phyloP scores from a whole-genome alignment of 2,329 filamentous ascomycete genomes.

The Cytospora paraplurivora region DNA sequence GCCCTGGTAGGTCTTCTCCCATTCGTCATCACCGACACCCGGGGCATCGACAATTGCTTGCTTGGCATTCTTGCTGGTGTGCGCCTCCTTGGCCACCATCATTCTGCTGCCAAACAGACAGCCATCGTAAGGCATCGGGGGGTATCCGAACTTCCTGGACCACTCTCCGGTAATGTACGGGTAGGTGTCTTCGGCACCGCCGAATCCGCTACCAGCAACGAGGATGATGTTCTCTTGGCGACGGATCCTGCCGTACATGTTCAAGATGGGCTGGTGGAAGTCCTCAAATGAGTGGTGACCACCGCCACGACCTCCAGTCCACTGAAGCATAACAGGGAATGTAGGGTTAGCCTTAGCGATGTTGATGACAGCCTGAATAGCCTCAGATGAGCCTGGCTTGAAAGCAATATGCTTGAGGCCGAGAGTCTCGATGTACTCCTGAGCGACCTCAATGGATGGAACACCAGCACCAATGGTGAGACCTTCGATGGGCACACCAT shows the following conservation, averaged over 20 bases:
- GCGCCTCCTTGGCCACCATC: constrained; percentile 92
- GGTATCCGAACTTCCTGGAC: constrained; percentile 85
- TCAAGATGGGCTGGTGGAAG: constrained; percentile 87
- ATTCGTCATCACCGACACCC: constrained; percentile 78
- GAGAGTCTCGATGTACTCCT: constrained; percentile 91
- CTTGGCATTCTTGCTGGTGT: constrained; percentile 85
- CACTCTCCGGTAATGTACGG: constrained; percentile 88
- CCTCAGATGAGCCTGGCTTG: constrained; percentile 88
- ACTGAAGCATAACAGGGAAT: constrained; percentile 92
- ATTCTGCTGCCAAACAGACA: constrained; percentile 88
- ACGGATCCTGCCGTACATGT: constrained; percentile 88
- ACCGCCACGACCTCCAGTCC: constrained; percentile 92
- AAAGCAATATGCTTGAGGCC: constrained; percentile 92
- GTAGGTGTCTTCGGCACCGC: constrained; percentile 86
- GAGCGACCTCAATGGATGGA: constrained; percentile 87
- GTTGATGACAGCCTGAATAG: constrained; percentile 87
- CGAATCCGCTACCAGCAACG: constrained; percentile 89
- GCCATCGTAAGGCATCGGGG: constrained; percentile 92
- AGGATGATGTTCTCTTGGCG: constrained; percentile 85
- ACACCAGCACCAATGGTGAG: constrained; percentile 92
- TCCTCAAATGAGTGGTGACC: constrained; percentile 95
- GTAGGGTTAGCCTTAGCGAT: constrained; percentile 91
- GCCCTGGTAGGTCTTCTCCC: constrained; percentile 93
- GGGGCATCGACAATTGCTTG: constrained; percentile 85
- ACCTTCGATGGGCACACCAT: constrained; percentile 89